Percentiles rank a stretch among this genome's conserved stretches.
These are phyloP conservation scores for Gossypium lobatum DNA, from an alignment of 441 rosid species.

Conservation along the genomic window DNA sequence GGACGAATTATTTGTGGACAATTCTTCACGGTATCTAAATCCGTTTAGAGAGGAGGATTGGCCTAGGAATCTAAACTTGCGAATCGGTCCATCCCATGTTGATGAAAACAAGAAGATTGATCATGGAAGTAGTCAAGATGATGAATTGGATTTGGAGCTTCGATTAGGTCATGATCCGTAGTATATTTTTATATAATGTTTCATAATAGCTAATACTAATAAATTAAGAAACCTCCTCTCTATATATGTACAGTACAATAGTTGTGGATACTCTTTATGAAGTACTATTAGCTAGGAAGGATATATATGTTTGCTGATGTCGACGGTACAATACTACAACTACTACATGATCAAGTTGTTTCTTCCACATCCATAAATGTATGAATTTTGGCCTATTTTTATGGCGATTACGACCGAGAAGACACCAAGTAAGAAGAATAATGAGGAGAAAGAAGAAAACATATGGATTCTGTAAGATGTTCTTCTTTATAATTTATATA, in stretches of 20 bases:
- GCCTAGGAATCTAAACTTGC: slow-evolving; percentile 24
- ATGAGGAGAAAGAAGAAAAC: not conserved
- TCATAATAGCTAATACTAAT: not conserved
- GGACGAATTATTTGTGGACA: slow-evolving; percentile 19
- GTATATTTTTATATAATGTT: not conserved
- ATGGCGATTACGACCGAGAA: not conserved
- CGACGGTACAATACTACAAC: too few species aligned
- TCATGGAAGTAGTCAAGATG: slow-evolving; percentile 15
- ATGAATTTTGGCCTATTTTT: not conserved
- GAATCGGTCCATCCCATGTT: slow-evolving; percentile 19
- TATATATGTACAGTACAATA: not conserved
- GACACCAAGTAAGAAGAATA: not conserved
- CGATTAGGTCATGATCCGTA: slow-evolving; percentile 37
- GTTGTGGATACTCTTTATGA: slow-evolving; percentile 14
- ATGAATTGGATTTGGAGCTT: slow-evolving; percentile 40
- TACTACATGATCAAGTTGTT: not conserved
- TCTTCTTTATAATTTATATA: not conserved
- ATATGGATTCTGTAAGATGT: not conserved
- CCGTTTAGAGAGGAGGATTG: slow-evolving; percentile 31
- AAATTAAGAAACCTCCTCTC: not conserved
- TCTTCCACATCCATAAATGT: not conserved
- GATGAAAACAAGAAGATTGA: slow-evolving; percentile 17
- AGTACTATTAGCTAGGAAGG: not conserved
- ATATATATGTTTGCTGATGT: not conserved
- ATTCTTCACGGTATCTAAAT: slow-evolving; percentile 22